phyloP scores from a whole-genome alignment of 2,329 filamentous ascomycete species.

The Trichophyton schoenleinii region DNA sequence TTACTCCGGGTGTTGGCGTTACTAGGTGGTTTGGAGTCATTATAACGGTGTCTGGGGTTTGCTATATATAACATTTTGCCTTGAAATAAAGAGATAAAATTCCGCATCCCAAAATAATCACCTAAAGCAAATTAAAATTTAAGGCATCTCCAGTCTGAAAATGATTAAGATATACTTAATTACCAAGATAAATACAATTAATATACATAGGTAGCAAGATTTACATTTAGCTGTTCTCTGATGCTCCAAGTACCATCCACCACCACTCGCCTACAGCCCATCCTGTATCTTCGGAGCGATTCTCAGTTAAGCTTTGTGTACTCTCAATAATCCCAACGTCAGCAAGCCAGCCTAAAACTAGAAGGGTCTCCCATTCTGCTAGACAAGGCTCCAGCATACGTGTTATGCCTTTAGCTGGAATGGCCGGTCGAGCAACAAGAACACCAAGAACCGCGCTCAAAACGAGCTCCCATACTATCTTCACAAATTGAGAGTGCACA shows the following conservation, averaged over 20 bases:
- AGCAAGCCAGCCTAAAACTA: constrained; percentile 31
- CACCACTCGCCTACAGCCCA: constrained; percentile 30
- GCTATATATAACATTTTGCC: background rate
- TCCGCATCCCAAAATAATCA: too few relatives aligned
- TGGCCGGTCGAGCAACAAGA: constrained; percentile 31
- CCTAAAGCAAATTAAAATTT: too few relatives aligned
- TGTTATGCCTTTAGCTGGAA: constrained; percentile 24
- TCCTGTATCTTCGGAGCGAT: constrained; percentile 13
- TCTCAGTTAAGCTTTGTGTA: constrained; percentile 14
- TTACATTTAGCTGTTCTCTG: background rate
- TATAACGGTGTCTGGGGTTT: background rate
- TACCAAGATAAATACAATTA: background rate
- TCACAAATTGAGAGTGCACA: constrained; percentile 31
- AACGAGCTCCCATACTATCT: constrained; percentile 31
- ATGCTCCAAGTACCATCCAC: constrained; percentile 16
- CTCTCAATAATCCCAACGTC: constrained; percentile 17
- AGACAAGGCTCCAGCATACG: constrained; percentile 28
- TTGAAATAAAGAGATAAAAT: too few relatives aligned
- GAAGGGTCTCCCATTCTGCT: constrained; percentile 31
- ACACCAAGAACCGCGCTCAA: constrained; percentile 31
- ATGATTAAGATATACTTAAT: background rate
- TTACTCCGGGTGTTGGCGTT: background rate
- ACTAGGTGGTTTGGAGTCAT: background rate
- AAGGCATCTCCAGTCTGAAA: too few relatives aligned
- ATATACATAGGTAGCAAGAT: background rate